Conservation (phyloP, 495 filamentous ascomycete genomes). For the Zalerion maritima region DNA sequence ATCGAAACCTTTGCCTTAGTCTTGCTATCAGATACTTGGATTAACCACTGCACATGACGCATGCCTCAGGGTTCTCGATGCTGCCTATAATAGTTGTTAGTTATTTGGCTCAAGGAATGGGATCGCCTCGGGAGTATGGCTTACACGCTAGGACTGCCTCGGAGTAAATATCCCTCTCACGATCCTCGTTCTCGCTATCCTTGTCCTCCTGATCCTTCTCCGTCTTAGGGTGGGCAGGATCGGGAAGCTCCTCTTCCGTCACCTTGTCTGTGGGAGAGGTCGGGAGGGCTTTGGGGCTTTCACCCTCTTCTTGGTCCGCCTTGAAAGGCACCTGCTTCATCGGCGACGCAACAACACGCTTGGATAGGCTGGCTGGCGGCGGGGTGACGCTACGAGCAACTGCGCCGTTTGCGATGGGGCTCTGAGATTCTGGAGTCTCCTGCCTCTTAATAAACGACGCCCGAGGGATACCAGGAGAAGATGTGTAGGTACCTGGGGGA, state of each 20-base stretch:
- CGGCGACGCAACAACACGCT: slow-evolving; percentile 28
- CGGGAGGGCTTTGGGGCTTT: slow-evolving; percentile 59
- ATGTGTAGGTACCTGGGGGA: slow-evolving; percentile 38
- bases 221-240: slow-evolving; percentile 27
- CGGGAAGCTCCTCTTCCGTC: slow-evolving; percentile 43
- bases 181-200: slow-evolving; percentile 46
- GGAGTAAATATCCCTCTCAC: slow-evolving; percentile 84
- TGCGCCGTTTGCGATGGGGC: slow-evolving; percentile 33
- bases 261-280: slow-evolving; percentile 47
- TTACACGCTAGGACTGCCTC: slow-evolving; percentile 80
- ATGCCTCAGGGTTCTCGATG: slow-evolving; percentile 66
- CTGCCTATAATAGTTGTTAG: slow-evolving; percentile 22
- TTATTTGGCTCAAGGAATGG: not conserved
- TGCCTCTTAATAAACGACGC: slow-evolving; percentile 30
- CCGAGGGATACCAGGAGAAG: slow-evolving; percentile 22
- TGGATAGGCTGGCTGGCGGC: slow-evolving; percentile 31
- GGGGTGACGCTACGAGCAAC: slow-evolving; percentile 47
- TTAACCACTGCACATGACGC: slow-evolving; percentile 62
- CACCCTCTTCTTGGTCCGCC: slow-evolving; percentile 54
- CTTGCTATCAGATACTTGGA: slow-evolving; percentile 1
- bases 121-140: slow-evolving; percentile 7
- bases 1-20: no score
- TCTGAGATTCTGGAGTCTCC: slow-evolving; percentile 9
- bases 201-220: slow-evolving; percentile 53
- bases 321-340: slow-evolving; percentile 42